Percentiles rank a stretch among this genome's conserved stretches.
These are phyloP conservation scores for Emericellopsis cladophorae DNA, from an alignment of 2,329 filamentous ascomycete genomes.

Conservation along the genomic window DNA sequence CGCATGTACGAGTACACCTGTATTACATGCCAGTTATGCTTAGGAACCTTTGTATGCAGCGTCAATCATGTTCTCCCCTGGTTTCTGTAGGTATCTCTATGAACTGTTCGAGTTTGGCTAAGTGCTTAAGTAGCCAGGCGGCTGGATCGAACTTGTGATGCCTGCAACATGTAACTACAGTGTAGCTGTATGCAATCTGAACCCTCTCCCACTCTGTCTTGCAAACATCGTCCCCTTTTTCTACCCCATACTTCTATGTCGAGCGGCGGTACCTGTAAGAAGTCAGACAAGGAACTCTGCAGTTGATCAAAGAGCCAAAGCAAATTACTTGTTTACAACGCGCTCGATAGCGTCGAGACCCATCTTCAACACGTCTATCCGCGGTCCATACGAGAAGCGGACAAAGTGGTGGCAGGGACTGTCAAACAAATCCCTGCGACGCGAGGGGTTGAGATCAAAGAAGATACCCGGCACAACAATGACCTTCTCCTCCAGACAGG, in stretches of 20 bases:
- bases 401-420: constrained; percentile 90
- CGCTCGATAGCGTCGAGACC: constrained; percentile 78
- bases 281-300: background rate
- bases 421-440: constrained; percentile 84
- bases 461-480: constrained; percentile 97
- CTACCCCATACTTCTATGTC: background rate
- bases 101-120: no score
- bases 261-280: background rate
- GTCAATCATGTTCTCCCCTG: no score
- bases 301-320: background rate
- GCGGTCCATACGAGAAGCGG: constrained; percentile 72
- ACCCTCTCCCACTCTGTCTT: no score
- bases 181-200: no score
- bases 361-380: constrained; percentile 64
- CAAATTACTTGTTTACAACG: constrained; percentile 54
- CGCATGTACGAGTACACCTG: no score
- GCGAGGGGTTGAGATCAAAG: constrained; percentile 88
- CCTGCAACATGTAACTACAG: no score
- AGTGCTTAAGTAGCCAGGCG: no score
- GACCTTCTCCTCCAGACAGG: constrained; percentile 83
- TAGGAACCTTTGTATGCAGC: no score
- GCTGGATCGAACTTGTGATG: no score
- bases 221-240: no score
- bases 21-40: no score
- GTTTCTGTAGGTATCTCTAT: no score